Evolutionary conservation across 225 moss, liverwort and hornwort species (phyloP), one percentile per base, ranked within the genome.

Genomic region (Anthoceros angustus): DNA sequence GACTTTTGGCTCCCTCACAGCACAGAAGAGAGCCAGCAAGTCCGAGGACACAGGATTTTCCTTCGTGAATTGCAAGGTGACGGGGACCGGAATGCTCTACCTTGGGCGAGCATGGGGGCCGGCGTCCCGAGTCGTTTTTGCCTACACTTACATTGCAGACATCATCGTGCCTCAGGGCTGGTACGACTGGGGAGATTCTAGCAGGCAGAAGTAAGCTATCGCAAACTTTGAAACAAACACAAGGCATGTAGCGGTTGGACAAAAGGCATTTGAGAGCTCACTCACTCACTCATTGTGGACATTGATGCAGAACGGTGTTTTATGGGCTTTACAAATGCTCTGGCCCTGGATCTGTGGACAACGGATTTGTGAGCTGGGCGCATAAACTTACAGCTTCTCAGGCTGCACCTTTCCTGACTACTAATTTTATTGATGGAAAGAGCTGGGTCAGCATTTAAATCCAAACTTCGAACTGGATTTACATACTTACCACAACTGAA

Each of bases 31-130:
- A 23, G 14, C 0, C 7, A 55, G 55, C 55, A 55, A 4, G 23
- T 55, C 55, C 55, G 55, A 55, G 55, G 55, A 55, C 55, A 55
- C 55, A 15, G 55, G 55, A 15, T 55, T 55, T 23, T 55, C 55
- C 4, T 55, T 55, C 55, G 14, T 55, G 3, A n/a, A n/a, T 23
- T 55, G 55, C 55, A 55, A n/a, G n/a, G 55, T 55, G 15, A 55
- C 55, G 14, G 55, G 55, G 14, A 55, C 15, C 23, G 55, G 55
- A 15, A 55, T 55, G 55, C 55, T 55, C 55, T 55, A 55, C 55
- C 14, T 55, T 0, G 55, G 55, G n/a, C 8, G 55, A 55, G 55
- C 55, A 5, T 55, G 55, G 55, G 55, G 55, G n/a, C n/a, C 18
- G 55, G 55, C 55, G n/a, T 55, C 55, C 8, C 18, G 55, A 55